Conservation (phyloP, 257 asterid genomes). For the Scutellaria barbata region DNA sequence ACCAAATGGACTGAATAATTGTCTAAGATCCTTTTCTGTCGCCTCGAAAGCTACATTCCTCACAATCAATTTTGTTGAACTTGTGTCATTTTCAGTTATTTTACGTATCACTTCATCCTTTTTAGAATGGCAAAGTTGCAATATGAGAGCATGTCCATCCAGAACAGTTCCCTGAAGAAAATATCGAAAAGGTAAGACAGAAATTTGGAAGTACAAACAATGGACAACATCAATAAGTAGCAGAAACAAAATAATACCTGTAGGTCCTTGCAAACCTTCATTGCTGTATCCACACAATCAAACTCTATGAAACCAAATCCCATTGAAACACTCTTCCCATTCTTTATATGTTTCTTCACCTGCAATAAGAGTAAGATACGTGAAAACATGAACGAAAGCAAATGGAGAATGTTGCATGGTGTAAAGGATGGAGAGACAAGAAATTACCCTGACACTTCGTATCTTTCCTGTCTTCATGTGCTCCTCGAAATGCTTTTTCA, state of each 20-base stretch:
- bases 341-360: conserved; percentile 91
- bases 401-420: conserved; percentile 20
- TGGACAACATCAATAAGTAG: not conserved
- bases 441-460: conserved; percentile 81
- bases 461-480: conserved; percentile 77
- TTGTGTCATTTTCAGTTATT: conserved; percentile 55
- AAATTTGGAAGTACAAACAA: conserved; percentile 1
- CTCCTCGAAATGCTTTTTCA: conserved; percentile 70
- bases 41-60: conserved; percentile 98
- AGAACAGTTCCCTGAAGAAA: conserved; percentile 75
- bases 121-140: conserved; percentile 85
- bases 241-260: conserved; percentile 52
- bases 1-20: conserved; percentile 82
- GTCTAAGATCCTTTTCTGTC: conserved; percentile 89
- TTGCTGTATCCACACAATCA: conserved; percentile 80
- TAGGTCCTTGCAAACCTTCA: conserved; percentile 70
- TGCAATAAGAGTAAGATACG: conserved; percentile 33
- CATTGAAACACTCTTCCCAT: conserved; percentile 86
- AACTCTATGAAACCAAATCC: conserved; percentile 96
- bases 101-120: conserved; percentile 53
- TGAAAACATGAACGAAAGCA: not conserved
- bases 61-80: conserved; percentile 89
- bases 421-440: conserved; percentile 30
- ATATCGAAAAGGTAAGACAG: conserved; percentile 26
- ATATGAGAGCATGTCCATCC: conserved; percentile 92